phyloP scores from a whole-genome alignment of 805 yeast species.

The Metschnikowia gelsemii region DNA sequence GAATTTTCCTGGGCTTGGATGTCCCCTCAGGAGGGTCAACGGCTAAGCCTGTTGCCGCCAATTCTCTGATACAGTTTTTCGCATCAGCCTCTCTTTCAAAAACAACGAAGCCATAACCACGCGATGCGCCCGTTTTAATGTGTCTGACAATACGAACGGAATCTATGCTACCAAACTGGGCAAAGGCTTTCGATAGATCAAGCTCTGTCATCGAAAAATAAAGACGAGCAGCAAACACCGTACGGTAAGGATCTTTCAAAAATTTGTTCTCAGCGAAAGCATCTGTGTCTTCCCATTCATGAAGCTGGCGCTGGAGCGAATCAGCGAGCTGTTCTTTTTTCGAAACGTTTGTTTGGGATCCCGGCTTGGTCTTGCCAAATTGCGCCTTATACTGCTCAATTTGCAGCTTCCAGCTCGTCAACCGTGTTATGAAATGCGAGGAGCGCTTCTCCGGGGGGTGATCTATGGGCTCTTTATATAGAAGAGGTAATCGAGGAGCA shows the following conservation, averaged over 20 bases:
- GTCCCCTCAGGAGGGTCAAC: conserved; percentile 34
- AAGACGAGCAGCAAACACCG: conserved; percentile 76
- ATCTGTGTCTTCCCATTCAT: conserved; percentile 22
- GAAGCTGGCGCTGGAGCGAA: conserved; percentile 19
- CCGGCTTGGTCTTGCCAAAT: background rate
- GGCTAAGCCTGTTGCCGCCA: conserved; percentile 44
- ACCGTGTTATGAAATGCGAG: conserved; percentile 48
- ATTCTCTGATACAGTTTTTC: conserved; percentile 56
- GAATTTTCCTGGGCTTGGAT: conserved; percentile 46
- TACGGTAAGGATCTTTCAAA: conserved; percentile 63
- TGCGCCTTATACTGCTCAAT: conserved; percentile 31
- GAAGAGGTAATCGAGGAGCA: conserved; percentile 57
- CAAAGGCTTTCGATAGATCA: conserved; percentile 63
- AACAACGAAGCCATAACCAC: conserved; percentile 84
- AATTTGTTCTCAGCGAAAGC: conserved; percentile 18
- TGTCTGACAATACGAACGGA: conserved; percentile 41
- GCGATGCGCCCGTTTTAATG: conserved; percentile 45
- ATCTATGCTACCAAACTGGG: conserved; percentile 70
- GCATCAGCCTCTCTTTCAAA: conserved; percentile 63
- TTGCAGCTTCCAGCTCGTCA: conserved; percentile 33
- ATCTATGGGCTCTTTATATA: conserved; percentile 50
- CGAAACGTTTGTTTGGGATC: background rate
- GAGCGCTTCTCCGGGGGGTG: conserved; percentile 46
- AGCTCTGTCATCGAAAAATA: conserved; percentile 63
- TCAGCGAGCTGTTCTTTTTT: conserved; percentile 11